phyloP scores from a whole-genome alignment of 176 grass and related monocot genomes.

The Themeda triandra region DNA sequence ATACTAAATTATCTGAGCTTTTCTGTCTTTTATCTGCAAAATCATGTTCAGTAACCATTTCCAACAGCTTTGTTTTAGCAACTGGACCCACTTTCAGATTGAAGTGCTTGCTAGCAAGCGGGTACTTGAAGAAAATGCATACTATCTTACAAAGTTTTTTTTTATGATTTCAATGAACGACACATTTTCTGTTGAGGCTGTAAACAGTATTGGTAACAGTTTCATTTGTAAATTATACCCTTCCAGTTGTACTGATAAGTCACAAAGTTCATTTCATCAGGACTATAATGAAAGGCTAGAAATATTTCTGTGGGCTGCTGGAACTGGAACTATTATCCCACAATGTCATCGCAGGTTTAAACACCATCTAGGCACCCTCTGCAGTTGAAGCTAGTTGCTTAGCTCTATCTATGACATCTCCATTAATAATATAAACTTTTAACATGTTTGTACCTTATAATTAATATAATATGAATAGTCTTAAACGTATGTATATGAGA shows the following conservation, averaged over 20 bases:
- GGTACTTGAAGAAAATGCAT: neutral
- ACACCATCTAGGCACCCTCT: neutral
- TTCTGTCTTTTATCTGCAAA: neutral
- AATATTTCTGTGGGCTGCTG: neutral
- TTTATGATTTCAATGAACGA: neutral
- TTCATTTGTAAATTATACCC: neutral
- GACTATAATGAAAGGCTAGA: neutral
- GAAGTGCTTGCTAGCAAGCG: neutral
- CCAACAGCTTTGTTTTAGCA: neutral
- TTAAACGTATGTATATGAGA: no score
- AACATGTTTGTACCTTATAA: no score
- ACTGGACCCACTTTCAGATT: neutral
- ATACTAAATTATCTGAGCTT: neutral
- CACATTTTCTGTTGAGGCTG: neutral
- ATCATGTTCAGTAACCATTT: neutral
- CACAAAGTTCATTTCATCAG: neutral
- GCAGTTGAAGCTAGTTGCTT: no score
- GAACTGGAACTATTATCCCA: neutral
- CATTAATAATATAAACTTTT: no score
- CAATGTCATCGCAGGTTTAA: neutral
- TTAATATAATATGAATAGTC: no score
- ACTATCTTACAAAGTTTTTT: neutral
- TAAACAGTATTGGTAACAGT: neutral
- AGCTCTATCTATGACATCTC: no score
- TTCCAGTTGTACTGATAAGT: neutral